Conservation (phyloP, 352 stramenopile genomes). For the Phytophthora cryptogea region DNA sequence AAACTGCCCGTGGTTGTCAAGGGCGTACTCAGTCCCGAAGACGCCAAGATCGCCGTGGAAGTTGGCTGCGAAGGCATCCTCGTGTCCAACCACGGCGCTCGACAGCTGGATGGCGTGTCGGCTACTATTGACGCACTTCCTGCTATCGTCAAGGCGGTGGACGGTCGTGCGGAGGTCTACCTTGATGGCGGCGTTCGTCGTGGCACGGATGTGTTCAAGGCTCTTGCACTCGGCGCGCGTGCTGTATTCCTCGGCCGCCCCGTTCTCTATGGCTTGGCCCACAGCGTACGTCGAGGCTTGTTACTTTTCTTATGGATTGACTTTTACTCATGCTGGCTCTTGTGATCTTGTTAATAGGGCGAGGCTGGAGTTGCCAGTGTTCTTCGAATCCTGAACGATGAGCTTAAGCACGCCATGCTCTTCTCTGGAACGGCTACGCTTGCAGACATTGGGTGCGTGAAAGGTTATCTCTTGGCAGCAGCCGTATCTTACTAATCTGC, state of each 20-base stretch:
- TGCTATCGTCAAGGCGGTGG: slow-evolving; percentile 86
- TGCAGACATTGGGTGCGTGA: slow-evolving; percentile 59
- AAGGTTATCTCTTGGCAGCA: background rate
- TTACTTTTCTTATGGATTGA: background rate
- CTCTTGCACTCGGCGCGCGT: slow-evolving; percentile 89
- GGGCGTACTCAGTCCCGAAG: slow-evolving; percentile 91
- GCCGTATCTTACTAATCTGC: background rate
- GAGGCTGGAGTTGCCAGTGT: slow-evolving; percentile 87
- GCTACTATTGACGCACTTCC: slow-evolving; percentile 92
- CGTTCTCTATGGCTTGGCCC: slow-evolving; percentile 93
- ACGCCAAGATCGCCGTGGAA: slow-evolving; percentile 89
- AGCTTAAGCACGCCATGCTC: slow-evolving; percentile 93
- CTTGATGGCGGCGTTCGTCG: slow-evolving; percentile 94
- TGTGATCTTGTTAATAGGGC: slow-evolving; percentile 30
- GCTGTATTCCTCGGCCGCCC: slow-evolving; percentile 95
- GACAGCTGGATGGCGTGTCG: slow-evolving; percentile 90
- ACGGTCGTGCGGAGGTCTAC: slow-evolving; percentile 87
- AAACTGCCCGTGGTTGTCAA: slow-evolving; percentile 92
- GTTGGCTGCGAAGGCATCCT: slow-evolving; percentile 91
- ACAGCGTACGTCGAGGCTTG: slow-evolving; percentile 62
- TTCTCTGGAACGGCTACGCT: slow-evolving; percentile 70
- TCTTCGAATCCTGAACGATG: slow-evolving; percentile 89
- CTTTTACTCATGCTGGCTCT: too few species aligned
- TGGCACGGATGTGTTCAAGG: slow-evolving; percentile 95
- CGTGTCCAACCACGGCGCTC: slow-evolving; percentile 94